Percentiles rank a stretch among this genome's conserved stretches.
Evolutionary conservation across 768 basidiomycete species (phyloP).

Genomic region (Boletus reticuloceps): DNA sequence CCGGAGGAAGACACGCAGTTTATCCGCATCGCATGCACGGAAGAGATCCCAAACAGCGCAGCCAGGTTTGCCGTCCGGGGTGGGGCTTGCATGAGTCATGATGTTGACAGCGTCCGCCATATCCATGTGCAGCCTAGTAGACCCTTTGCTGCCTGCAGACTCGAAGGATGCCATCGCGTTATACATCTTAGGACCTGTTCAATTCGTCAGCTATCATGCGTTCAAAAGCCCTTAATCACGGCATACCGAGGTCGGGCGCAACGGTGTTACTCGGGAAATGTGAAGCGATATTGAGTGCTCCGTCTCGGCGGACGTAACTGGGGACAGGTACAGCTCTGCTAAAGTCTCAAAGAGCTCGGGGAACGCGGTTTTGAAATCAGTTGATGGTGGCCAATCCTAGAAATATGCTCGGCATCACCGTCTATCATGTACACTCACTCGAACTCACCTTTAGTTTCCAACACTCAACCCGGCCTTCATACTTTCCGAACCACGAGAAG

Average conservation of each 20-base stretch:
- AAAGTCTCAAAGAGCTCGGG: conserved; percentile 86
- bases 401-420: conserved; percentile 4
- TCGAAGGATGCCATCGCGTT: conserved; percentile 80
- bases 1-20: conserved; percentile 71
- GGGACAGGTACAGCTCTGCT: conserved; percentile 80
- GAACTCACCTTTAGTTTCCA: conserved; percentile 73
- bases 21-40: conserved; percentile 76
- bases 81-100: conserved; percentile 69
- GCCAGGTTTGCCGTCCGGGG: conserved; percentile 61
- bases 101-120: conserved; percentile 94
- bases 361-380: conserved; percentile 80
- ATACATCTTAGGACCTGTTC: conserved; percentile 89
- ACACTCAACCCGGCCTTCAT: conserved; percentile 52
- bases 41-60: conserved; percentile 93
- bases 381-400: conserved; percentile 90
- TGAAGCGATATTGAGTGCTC: conserved; percentile 82
- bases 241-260: conserved; percentile 74
- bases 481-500: conserved; percentile 74
- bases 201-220: conserved; percentile 6
- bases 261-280: conserved; percentile 83
- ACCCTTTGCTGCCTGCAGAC: conserved; percentile 67
- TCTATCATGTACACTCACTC: background rate
- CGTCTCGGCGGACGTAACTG: conserved; percentile 87
- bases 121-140: conserved; percentile 91
- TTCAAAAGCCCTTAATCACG: background rate